These are phyloP conservation scores for Cordyceps farinosa DNA, from an alignment of 2,329 filamentous ascomycete species.

Conservation along the genomic window DNA sequence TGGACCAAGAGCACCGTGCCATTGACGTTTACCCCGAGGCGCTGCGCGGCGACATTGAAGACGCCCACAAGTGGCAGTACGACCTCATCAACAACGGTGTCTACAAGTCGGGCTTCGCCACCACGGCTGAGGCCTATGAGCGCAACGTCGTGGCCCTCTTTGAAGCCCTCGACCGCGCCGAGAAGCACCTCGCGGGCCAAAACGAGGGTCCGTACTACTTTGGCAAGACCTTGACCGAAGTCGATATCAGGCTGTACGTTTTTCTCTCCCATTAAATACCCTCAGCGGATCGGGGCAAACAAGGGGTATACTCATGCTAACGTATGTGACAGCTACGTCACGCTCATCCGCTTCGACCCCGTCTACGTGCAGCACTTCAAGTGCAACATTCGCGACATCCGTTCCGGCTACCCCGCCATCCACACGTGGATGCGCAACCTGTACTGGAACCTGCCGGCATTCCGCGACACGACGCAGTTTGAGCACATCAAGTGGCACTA, in stretches of 20 bases:
- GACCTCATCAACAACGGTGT: constrained; percentile 68
- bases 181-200: constrained; percentile 58
- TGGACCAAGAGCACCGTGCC: constrained; percentile 56
- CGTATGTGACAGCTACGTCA: constrained; percentile 51
- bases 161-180: constrained; percentile 69
- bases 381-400: constrained; percentile 81
- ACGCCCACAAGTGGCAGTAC: constrained; percentile 78
- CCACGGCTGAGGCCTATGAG: constrained; percentile 78
- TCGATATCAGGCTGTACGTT: constrained; percentile 65
- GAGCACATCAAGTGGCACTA: constrained; percentile 88
- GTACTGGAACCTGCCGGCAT: constrained; percentile 80
- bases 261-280: neutral
- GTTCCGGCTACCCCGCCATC: constrained; percentile 75
- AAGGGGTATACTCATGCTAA: constrained; percentile 16
- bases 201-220: constrained; percentile 66
- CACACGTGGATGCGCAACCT: constrained; percentile 78
- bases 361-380: constrained; percentile 88
- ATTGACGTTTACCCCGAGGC: constrained; percentile 65
- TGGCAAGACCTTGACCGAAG: constrained; percentile 72
- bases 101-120: constrained; percentile 79
- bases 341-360: constrained; percentile 69
- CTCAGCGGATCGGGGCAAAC: neutral
- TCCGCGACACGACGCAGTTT: constrained; percentile 81
- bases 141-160: constrained; percentile 69
- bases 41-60: constrained; percentile 68